Conservation (phyloP, 345 rosid species). For the Euphorbia peplus region DNA sequence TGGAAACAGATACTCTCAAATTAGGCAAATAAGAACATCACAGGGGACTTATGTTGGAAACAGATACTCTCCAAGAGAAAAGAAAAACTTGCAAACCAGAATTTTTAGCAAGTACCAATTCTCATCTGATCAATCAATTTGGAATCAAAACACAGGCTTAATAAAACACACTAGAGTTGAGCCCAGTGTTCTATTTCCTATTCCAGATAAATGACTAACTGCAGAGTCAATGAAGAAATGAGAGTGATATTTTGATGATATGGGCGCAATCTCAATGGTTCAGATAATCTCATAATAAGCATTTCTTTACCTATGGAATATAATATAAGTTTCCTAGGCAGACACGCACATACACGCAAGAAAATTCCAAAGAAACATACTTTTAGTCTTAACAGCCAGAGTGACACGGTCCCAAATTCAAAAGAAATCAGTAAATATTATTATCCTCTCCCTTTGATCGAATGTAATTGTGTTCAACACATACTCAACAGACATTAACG, state of each 20-base stretch:
- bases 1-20: no score
- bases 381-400: neutral
- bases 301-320: neutral
- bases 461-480: neutral
- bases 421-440: no score
- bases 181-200: neutral
- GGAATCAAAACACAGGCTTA: neutral
- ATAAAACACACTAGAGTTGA: neutral
- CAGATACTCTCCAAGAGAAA: no score
- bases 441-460: neutral
- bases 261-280: neutral
- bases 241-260: neutral
- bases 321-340: neutral
- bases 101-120: neutral
- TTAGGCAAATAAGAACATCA: no score
- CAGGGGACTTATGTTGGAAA: no score
- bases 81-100: no score
- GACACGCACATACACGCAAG: neutral
- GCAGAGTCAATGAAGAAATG: neutral
- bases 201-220: neutral
- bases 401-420: neutral
- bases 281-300: neutral
- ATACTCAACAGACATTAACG: neutral
- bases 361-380: neutral
- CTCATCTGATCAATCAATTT: neutral